Evolutionary conservation across 2,329 filamentous ascomycete species (phyloP).

Genomic region (Aspergillus udagawae): DNA sequence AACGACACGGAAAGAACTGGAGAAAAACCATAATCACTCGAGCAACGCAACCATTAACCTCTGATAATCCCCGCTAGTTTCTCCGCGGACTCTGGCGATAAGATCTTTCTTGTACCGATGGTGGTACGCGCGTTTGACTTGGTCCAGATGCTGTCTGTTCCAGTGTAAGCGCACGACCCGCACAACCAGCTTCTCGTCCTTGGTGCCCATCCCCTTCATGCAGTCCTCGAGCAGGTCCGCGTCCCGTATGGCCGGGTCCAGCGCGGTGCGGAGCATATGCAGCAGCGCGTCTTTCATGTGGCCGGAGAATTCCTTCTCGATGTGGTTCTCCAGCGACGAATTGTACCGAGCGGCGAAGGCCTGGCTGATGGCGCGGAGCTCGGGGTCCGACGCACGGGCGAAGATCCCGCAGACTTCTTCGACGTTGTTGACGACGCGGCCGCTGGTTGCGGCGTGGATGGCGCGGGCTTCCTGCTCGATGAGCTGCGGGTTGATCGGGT

Average conservation of each 20-base stretch:
- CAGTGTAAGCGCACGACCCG: conserved; percentile 81
- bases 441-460: conserved; percentile 74
- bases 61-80: conserved; percentile 83
- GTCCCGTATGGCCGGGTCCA: conserved; percentile 79
- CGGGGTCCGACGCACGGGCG: conserved; percentile 69
- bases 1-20: not conserved
- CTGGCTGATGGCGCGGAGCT: conserved; percentile 76
- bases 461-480: conserved; percentile 72
- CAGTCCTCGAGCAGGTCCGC: conserved; percentile 76
- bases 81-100: conserved; percentile 66
- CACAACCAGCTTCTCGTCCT: conserved; percentile 72
- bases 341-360: conserved; percentile 72
- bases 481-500: conserved; percentile 67
- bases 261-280: conserved; percentile 70
- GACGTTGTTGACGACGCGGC: conserved; percentile 48
- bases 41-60: conserved; percentile 66
- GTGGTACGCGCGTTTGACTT: conserved; percentile 74
- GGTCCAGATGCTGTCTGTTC: conserved; percentile 69
- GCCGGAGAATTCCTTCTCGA: conserved; percentile 80
- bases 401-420: conserved; percentile 69
- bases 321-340: conserved; percentile 64
- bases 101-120: conserved; percentile 67
- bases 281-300: conserved; percentile 87
- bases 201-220: conserved; percentile 85
- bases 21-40: conserved; percentile 26